Conservation (phyloP, 208 protist species). For the Leishmania martiniquensis region DNA sequence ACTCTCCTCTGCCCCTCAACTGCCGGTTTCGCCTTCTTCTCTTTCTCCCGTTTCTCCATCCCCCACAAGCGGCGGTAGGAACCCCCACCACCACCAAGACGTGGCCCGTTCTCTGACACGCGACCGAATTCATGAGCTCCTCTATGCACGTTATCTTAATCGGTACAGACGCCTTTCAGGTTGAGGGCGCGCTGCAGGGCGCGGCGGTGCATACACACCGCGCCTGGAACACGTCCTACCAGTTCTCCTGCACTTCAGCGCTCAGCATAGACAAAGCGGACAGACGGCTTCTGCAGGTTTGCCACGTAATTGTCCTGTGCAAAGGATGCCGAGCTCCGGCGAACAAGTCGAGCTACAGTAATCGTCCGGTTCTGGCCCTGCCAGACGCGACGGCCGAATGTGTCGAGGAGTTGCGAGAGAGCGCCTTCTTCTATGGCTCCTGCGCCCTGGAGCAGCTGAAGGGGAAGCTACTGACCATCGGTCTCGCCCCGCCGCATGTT, state of each 20-base stretch:
- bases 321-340: conserved; percentile 47
- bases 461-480: conserved; percentile 37
- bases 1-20: no score
- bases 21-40: not conserved
- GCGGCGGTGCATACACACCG: conserved; percentile 58
- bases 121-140: conserved; percentile 2
- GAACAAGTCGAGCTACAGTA: conserved; percentile 41
- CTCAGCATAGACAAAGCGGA: conserved; percentile 61
- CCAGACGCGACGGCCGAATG: conserved; percentile 45
- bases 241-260: conserved; percentile 60
- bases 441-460: conserved; percentile 42
- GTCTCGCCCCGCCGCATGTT: conserved; percentile 72
- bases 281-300: conserved; percentile 50
- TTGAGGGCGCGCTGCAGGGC: conserved; percentile 59
- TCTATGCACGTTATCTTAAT: conserved; percentile 63
- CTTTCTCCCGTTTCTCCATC: not conserved
- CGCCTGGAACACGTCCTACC: conserved; percentile 79
- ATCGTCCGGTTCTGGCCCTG: conserved; percentile 55
- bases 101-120: not conserved
- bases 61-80: not conserved
- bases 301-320: conserved; percentile 71
- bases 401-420: conserved; percentile 44
- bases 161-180: conserved; percentile 60
- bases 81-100: no score
- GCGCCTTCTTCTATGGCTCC: conserved; percentile 73